phyloP scores from a whole-genome alignment of 1,139 yeast species.

The Yamadazyma kanchanaburiensis region DNA sequence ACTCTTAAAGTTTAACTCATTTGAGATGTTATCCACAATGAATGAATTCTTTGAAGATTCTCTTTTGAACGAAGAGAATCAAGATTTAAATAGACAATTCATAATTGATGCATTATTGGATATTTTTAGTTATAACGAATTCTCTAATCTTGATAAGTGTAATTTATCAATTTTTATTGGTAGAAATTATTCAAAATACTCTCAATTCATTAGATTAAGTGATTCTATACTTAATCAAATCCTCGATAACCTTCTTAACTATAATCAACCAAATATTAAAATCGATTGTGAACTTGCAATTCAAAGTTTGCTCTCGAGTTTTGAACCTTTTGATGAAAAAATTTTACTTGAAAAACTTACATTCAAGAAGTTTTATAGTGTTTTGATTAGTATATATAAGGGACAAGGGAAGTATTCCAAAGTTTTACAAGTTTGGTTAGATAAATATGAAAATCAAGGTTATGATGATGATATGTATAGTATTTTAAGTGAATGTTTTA shows the following conservation, averaged over 20 bases:
- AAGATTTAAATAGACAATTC: slow-evolving; percentile 54
- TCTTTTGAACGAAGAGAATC: slow-evolving; percentile 50
- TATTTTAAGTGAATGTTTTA: slow-evolving; percentile 39
- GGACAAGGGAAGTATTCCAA: slow-evolving; percentile 51
- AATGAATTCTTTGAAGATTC: slow-evolving; percentile 81
- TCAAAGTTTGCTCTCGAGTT: slow-evolving; percentile 61
- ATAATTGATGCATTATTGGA: slow-evolving; percentile 66
- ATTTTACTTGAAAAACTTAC: slow-evolving; percentile 49
- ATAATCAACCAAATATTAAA: slow-evolving; percentile 30
- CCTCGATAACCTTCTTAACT: slow-evolving; percentile 49
- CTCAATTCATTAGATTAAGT: slow-evolving; percentile 70
- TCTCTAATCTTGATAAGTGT: slow-evolving; percentile 30
- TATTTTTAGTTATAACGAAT: slow-evolving; percentile 35
- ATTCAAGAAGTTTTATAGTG: slow-evolving; percentile 53
- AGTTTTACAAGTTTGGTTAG: slow-evolving; percentile 40
- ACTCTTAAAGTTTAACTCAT: slow-evolving; percentile 49
- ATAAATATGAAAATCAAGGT: slow-evolving; percentile 9
- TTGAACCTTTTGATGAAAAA: slow-evolving; percentile 52
- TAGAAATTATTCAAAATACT: slow-evolving; percentile 73
- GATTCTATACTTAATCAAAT: slow-evolving; percentile 52
- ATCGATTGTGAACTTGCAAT: slow-evolving; percentile 73
- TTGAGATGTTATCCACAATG: slow-evolving; percentile 58
- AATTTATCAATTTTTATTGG: slow-evolving; percentile 68
- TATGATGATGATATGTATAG: background rate
- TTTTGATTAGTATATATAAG: slow-evolving; percentile 55